Base-by-base conservation (phyloP, 2,329 filamentous ascomycete genomes). In the Keithomyces neogunnii region DNA sequence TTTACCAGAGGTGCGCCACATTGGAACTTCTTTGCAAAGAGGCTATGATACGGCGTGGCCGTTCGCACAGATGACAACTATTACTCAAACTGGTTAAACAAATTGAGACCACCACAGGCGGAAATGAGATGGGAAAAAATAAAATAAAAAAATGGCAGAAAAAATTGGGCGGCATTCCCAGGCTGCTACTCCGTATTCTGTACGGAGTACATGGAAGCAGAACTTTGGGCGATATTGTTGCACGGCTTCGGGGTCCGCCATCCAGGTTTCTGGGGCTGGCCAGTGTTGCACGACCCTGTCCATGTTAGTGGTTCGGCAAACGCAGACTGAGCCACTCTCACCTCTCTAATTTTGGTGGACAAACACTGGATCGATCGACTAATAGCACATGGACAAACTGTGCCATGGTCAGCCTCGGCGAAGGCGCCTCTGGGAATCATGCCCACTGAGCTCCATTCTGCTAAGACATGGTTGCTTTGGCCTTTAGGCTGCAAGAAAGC, bases 221-320 rank as follows among this genome's bases (percentile, higher is more conserved):
- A 44, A 29, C 40, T 10, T 44, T 44, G 40, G 10, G 29, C 26
- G 28, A 30, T 10, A 19, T 30, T 42, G 35, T 36, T 9, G 33
- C 46, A 50, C 48, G 28, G 11, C 10, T 53, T 45, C 44, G 39
- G 38, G 19, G 44, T 39, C 48, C 51, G 38, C 32, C 45, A 48
- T 28, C 48, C 51, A 53, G 51, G 48, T 50, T 50, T 35, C 51
- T 48, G 51, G 48, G 51, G 48, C 45, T 35, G n/a, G 28, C 29
- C 26, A 44, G 6, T 42, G 19, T 19, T 28, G 39, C 7, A 13
- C 39, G 39, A 26, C 39, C 4, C 40, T 28, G 19, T 19, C 19
- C 19, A 28, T 30, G 40, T 40, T 26, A 40, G n/a, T 40, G n/a
- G n/a, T 13, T 19, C n/a, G 11, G 19, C 19, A 19, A 19, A 19